Evolutionary conservation across 2,329 filamentous ascomycete genomes (phyloP).

Genomic region (Myriosclerotinia scirpicola): DNA sequence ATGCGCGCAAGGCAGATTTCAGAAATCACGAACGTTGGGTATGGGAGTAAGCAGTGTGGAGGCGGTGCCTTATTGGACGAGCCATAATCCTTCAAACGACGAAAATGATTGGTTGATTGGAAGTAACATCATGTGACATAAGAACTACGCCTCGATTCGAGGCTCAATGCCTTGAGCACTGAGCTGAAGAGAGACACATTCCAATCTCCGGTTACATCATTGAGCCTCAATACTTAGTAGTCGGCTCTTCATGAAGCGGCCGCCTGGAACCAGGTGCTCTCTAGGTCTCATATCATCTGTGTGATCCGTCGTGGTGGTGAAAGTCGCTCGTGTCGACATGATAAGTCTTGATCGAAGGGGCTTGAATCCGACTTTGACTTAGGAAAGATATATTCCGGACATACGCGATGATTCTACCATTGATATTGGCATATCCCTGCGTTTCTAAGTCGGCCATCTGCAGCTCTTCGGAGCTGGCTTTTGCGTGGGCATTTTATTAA

Average conservation of each 20-base stretch:
- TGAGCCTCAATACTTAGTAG: not conserved
- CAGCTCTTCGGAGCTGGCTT: not conserved
- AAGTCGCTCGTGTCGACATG: not conserved
- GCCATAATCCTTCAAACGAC: conserved; percentile 1
- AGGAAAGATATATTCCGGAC: too few species aligned
- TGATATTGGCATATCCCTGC: not conserved
- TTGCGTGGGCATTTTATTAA: not conserved
- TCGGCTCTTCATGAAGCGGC: too few species aligned
- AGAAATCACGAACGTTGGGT: not conserved
- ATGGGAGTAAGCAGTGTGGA: not conserved
- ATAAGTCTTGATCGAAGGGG: not conserved
- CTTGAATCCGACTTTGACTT: not conserved
- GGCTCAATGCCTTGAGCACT: not conserved
- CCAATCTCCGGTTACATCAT: not conserved
- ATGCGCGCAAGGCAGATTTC: conserved; percentile 9
- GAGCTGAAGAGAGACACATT: not conserved
- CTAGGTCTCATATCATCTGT: not conserved
- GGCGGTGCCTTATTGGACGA: conserved; percentile 10
- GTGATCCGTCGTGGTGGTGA: not conserved
- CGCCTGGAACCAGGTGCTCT: too few species aligned
- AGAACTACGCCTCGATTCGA: conserved; percentile 11
- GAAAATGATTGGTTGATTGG: not conserved
- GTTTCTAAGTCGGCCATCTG: not conserved
- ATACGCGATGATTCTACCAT: not conserved
- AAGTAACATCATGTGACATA: not conserved